phyloP scores from a whole-genome alignment of 768 basidiomycete species.

The Terana coerulea region DNA sequence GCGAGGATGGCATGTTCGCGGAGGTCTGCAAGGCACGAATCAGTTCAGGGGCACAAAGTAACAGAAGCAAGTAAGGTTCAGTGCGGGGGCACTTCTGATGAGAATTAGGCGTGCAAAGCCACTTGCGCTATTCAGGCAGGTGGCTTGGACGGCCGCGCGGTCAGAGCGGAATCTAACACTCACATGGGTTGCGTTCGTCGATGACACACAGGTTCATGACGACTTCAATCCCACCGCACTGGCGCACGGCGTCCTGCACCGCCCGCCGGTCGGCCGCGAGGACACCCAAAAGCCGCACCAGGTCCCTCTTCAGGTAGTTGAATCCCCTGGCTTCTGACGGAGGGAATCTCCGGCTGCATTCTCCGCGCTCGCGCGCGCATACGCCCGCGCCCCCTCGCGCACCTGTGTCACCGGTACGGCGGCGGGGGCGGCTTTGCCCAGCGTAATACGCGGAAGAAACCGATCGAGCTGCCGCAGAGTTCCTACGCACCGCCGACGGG shows the following conservation, averaged over 20 bases:
- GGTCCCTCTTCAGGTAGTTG: conserved; percentile 80
- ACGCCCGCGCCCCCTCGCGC: not conserved
- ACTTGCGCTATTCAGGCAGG: too few species aligned
- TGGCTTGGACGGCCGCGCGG: not conserved
- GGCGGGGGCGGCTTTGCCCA: conserved; percentile 54
- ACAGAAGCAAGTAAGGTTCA: too few species aligned
- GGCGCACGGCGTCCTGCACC: conserved; percentile 73
- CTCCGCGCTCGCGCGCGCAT: not conserved
- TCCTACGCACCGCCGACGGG: conserved; percentile 40
- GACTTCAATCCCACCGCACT: conserved; percentile 70
- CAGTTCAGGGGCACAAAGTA: too few species aligned
- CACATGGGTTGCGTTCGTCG: conserved; percentile 91
- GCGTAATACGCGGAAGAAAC: conserved; percentile 84
- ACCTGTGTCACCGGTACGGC: conserved; percentile 8
- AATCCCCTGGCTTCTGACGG: conserved; percentile 54
- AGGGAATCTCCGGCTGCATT: not conserved
- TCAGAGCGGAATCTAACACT: conserved; percentile 41
- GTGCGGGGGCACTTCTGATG: too few species aligned
- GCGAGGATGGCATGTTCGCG: conserved; percentile 91
- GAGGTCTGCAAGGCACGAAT: conserved; percentile 52
- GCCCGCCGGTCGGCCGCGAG: conserved; percentile 59
- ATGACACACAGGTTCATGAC: conserved; percentile 87
- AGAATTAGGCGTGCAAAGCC: too few species aligned
- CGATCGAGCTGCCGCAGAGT: conserved; percentile 68
- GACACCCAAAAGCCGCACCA: conserved; percentile 84